Percentiles rank a stretch among this genome's conserved stretches.
Conservation (phyloP, 2,329 filamentous ascomycete species). For the Fusarium sp. region DNA sequence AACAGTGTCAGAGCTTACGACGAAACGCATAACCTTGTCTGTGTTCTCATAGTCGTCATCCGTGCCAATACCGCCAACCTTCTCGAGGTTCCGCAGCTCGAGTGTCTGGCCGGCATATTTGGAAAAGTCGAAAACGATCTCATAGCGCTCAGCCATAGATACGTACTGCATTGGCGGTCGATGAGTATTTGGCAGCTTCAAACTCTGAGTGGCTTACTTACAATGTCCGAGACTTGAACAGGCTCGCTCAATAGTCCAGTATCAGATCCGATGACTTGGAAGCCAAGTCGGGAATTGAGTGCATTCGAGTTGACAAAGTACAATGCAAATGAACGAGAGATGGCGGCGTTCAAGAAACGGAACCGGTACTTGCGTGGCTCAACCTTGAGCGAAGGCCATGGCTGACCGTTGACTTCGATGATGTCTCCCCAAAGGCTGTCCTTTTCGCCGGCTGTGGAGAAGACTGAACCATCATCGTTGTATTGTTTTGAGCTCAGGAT, state of each 20-base stretch:
- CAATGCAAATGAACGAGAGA: constrained; percentile 61
- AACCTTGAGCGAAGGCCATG: constrained; percentile 70
- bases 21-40: constrained; percentile 64
- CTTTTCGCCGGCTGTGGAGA: constrained; percentile 57
- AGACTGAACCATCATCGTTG: constrained; percentile 61
- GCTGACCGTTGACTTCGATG: constrained; percentile 69
- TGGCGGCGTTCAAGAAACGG: constrained; percentile 63
- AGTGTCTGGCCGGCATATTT: constrained; percentile 61
- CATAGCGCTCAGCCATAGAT: constrained; percentile 68
- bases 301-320: constrained; percentile 56
- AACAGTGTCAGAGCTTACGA: constrained; percentile 55
- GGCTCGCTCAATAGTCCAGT: constrained; percentile 62
- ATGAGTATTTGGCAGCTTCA: not conserved
- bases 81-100: constrained; percentile 48
- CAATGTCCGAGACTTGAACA: constrained; percentile 54
- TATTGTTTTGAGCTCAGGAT: constrained; percentile 64
- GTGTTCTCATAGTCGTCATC: constrained; percentile 64
- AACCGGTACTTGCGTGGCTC: constrained; percentile 72
- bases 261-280: constrained; percentile 67
- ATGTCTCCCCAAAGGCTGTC: constrained; percentile 67
- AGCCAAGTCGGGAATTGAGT: constrained; percentile 50
- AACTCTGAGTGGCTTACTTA: not conserved
- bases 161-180: constrained; percentile 46
- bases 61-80: constrained; percentile 49
- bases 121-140: constrained; percentile 68